phyloP scores from a whole-genome alignment of 768 basidiomycete genomes.

The Trametes elegans region DNA sequence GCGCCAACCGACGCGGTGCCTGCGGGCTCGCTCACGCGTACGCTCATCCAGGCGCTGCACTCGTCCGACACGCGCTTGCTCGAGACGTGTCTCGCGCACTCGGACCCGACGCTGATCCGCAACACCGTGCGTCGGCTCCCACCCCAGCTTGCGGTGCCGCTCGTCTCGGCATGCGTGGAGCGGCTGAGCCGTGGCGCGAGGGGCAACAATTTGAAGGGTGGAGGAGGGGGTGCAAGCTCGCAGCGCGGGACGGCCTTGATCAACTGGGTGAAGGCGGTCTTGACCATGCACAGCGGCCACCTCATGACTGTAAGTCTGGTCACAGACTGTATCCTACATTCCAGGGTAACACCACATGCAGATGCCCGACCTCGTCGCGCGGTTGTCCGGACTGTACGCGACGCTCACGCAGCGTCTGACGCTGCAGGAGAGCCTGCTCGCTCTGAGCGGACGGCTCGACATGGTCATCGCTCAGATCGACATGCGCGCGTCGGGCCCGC shows the following conservation, averaged over 20 bases:
- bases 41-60: slow-evolving; percentile 94
- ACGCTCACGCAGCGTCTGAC: slow-evolving; percentile 76
- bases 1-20: slow-evolving; percentile 48
- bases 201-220: slow-evolving; percentile 70
- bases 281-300: slow-evolving; percentile 85
- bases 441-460: slow-evolving; percentile 87
- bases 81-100: slow-evolving; percentile 84
- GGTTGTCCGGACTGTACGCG: slow-evolving; percentile 81
- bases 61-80: slow-evolving; percentile 87
- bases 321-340: neutral
- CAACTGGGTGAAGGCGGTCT: slow-evolving; percentile 77
- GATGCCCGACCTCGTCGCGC: slow-evolving; percentile 91
- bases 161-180: slow-evolving; percentile 88
- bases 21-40: slow-evolving; percentile 86
- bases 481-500: slow-evolving; percentile 73
- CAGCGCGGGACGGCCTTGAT: slow-evolving; percentile 71
- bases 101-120: slow-evolving; percentile 74
- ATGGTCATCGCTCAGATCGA: slow-evolving; percentile 94
- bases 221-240: slow-evolving; percentile 76
- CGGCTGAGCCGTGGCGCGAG: slow-evolving; percentile 75
- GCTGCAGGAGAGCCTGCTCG: slow-evolving; percentile 80
- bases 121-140: slow-evolving; percentile 88
- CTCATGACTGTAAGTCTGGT: slow-evolving; percentile 81
- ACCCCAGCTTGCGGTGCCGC: slow-evolving; percentile 79
- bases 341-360: slow-evolving; percentile 31